A percentile compares a stretch with the other conserved stretches of the same genome.
phyloP scores from a whole-genome alignment of 257 asterid species.

The Gardenia jasminoides region DNA sequence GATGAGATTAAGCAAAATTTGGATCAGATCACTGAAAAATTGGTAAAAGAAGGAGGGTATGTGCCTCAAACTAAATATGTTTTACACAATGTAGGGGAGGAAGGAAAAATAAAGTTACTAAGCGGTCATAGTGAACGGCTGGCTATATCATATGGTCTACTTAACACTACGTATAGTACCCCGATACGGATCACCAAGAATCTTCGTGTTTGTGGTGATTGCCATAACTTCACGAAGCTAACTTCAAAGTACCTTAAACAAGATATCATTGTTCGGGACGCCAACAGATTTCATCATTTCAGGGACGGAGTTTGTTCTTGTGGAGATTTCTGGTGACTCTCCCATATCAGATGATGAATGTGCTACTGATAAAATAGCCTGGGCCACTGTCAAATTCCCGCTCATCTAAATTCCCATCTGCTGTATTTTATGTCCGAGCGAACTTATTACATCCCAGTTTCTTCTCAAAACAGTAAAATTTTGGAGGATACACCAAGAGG shows the following conservation, averaged over 20 bases:
- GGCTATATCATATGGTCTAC: constrained; percentile 73
- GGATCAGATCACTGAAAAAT: constrained; percentile 42
- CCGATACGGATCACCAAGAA: constrained; percentile 69
- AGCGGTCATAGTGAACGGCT: constrained; percentile 78
- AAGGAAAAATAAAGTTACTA: constrained; percentile 56
- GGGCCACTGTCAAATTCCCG: background rate
- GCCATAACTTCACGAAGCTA: constrained; percentile 67
- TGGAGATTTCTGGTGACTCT: constrained; percentile 73
- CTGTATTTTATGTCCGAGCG: no score
- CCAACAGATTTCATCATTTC: constrained; percentile 76
- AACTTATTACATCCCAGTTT: background rate
- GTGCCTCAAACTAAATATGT: constrained; percentile 60
- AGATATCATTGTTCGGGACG: constrained; percentile 70
- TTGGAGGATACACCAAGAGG: no score
- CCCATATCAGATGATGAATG: background rate
- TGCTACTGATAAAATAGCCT: background rate
- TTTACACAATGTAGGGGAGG: constrained; percentile 57
- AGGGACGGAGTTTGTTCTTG: constrained; percentile 79
- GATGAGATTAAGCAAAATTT: constrained; percentile 50
- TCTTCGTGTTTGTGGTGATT: constrained; percentile 76
- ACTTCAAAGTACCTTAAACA: constrained; percentile 46
- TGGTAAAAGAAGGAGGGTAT: constrained; percentile 61
- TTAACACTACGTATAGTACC: constrained; percentile 30
- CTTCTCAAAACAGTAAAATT: background rate
- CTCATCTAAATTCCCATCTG: background rate